Base-by-base conservation (phyloP, 2,329 filamentous ascomycete species). In the Xylariaceae sp. region DNA sequence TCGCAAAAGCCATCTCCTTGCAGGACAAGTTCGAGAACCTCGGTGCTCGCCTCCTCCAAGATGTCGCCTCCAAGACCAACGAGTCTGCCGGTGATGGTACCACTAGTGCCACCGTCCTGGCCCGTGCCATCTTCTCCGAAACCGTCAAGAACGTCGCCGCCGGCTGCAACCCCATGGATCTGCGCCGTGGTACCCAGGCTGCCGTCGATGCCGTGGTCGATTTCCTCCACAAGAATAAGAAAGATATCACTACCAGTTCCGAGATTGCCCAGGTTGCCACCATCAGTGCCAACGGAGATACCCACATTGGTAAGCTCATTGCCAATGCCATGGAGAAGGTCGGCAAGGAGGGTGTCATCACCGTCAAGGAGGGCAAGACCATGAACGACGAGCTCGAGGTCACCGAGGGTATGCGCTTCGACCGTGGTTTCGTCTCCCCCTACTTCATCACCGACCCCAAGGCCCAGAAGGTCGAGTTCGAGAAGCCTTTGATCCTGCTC, bases 391-490 rank as follows among this genome's bases (percentile, higher is more conserved):
- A 99, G 84, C 88, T 99, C 51, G 94, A 99, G 79, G 87, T 99
- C 57, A 99, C 94, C 54, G 94, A 99, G 87, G 94, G 94, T 73
- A 99, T 99, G 94, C 91, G 94, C 75, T 99, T 99, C 79, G 94
- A 99, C 84, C 93, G 94, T 70, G 94, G 94, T 59, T 99, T 88
- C 75, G 93, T 96, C 71, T 99, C 94, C 22, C 92, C 94, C 65
- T 99, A 99, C 87, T 99, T 99, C 83, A 99, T 99, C 81, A 99
- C 94, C 79, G 94, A 99, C 70, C 79, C 91, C 83, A 99, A 99
- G 87, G 75, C 92, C 55, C 91, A 96, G 75, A 99, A 99, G 86
- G 92, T 97, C 53, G 94, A 99, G 79, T 99, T 99, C 63, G 94
- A 99, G 86, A 97, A 99, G 84, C 94, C 94, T 61, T 78, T 99